Base-by-base conservation (phyloP, 1,139 yeast genomes). In the Arxiozyma bovina region DNA sequence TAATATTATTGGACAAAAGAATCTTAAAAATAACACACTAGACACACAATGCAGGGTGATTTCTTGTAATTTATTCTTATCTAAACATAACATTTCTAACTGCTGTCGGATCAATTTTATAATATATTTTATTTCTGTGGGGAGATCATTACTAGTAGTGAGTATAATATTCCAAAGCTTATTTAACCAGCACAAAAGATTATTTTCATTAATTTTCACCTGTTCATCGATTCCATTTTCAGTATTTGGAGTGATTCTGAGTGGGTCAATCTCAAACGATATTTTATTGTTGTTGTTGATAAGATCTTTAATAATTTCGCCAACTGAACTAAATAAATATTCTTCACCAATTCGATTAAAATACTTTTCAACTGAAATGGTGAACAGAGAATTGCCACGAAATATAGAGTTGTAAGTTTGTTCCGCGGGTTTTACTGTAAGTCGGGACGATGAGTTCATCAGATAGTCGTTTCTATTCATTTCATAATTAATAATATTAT, bases 1-100 rank as follows among this genome's bases (percentile, higher is more conserved):
- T 63, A 93, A 73, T 46, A 93, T 80, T 0, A 96, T 96, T 0
- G 98, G 98, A 64, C 96, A 91, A 61, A 89, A 82, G 67, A 88
- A 90, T 58, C 98, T 74, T 58, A 93, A 72, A 67, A 93, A 93
- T 23, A 93, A 73, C 63, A 93, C 87, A 1, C 96, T 91, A 30
- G 94, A 81, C 42, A 91, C 73, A 55, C 95, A 86, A 63, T 90
- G 83, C 55, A 85, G 69, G 1, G 51, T 52, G 4, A 50, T 34
- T 12, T 50, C 50, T 46, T 46, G 49, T 46, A 46, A 18, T 23
- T 72, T 71, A 62, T 82, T 85, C 25, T 74, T 77, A 0, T 85
- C 84, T 58, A 81, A 82, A 63, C 83, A 80, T 2, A 82, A 68
- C 15, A 72, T 61, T 56, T 85, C 91, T 22, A 85, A 80, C 59